phyloP scores from a whole-genome alignment of 495 filamentous ascomycete species.

The Rhizodiscina lignyota region DNA sequence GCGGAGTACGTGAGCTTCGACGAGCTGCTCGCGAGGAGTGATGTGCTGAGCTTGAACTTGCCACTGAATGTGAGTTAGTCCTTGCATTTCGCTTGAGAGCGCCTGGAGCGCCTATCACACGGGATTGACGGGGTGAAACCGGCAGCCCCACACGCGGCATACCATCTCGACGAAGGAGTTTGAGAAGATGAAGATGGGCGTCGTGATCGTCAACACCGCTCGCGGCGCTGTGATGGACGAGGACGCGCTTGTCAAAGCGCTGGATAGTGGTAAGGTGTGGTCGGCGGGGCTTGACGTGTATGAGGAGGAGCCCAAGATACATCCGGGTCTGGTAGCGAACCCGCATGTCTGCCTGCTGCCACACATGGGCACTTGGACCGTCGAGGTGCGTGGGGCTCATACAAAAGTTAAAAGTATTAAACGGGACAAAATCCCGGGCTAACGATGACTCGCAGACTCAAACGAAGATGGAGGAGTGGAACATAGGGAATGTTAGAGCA shows the following conservation, averaged over 20 bases:
- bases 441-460: conserved; percentile 28
- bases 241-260: conserved; percentile 44
- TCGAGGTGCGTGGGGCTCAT: conserved; percentile 33
- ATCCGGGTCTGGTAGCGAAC: conserved; percentile 42
- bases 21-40: conserved; percentile 43
- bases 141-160: conserved; percentile 45
- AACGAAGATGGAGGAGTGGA: conserved; percentile 47
- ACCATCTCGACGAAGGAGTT: conserved; percentile 48
- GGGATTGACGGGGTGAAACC: background rate
- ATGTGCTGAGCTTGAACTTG: conserved; percentile 63
- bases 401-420: background rate
- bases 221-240: conserved; percentile 58
- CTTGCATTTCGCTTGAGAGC: background rate
- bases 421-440: background rate
- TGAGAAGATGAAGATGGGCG: conserved; percentile 50
- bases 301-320: conserved; percentile 49
- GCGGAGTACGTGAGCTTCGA: conserved; percentile 56
- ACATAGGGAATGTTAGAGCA: conserved; percentile 41
- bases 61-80: conserved; percentile 47
- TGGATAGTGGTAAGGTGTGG: conserved; percentile 43
- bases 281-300: conserved; percentile 52
- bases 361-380: conserved; percentile 54
- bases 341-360: conserved; percentile 45
- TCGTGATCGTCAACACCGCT: conserved; percentile 58
- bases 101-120: background rate